Evolutionary conservation across 768 basidiomycete genomes (phyloP).

Genomic region (Tephrocybe rancida): DNA sequence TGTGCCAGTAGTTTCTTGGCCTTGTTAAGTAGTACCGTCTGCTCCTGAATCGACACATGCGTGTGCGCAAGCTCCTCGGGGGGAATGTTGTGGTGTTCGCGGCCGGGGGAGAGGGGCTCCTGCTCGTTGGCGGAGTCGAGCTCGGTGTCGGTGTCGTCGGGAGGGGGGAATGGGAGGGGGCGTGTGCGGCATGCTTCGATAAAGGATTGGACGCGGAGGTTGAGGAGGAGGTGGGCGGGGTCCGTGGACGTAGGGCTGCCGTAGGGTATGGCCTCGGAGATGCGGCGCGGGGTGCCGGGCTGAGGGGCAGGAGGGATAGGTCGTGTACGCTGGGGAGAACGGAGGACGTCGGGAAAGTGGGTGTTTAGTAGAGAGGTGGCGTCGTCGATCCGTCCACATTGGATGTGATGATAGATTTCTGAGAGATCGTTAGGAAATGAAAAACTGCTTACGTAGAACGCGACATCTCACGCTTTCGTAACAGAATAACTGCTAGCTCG

Average conservation of each 20-base stretch:
- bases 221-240: slow-evolving; percentile 77
- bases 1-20: slow-evolving; percentile 71
- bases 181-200: slow-evolving; percentile 81
- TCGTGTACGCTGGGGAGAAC: not conserved
- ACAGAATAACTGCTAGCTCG: slow-evolving; percentile 44
- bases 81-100: not conserved
- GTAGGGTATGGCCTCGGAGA: slow-evolving; percentile 45
- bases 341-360: slow-evolving; percentile 71
- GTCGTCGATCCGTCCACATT: slow-evolving; percentile 75
- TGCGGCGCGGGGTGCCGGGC: slow-evolving; percentile 14
- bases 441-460: no score
- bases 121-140: not conserved
- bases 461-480: no score
- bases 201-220: slow-evolving; percentile 86
- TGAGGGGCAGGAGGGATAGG: slow-evolving; percentile 34
- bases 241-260: slow-evolving; percentile 64
- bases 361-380: slow-evolving; percentile 67
- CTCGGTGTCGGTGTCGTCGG: slow-evolving; percentile 11
- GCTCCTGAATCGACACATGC: slow-evolving; percentile 31
- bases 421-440: not conserved
- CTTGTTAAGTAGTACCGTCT: slow-evolving; percentile 50
- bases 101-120: slow-evolving; percentile 16
- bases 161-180: slow-evolving; percentile 52
- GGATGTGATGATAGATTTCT: slow-evolving; percentile 75
- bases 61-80: no score